phyloP scores from a whole-genome alignment of 371 early-diverging fungal genomes.

The Conidiobolus incongruus region DNA sequence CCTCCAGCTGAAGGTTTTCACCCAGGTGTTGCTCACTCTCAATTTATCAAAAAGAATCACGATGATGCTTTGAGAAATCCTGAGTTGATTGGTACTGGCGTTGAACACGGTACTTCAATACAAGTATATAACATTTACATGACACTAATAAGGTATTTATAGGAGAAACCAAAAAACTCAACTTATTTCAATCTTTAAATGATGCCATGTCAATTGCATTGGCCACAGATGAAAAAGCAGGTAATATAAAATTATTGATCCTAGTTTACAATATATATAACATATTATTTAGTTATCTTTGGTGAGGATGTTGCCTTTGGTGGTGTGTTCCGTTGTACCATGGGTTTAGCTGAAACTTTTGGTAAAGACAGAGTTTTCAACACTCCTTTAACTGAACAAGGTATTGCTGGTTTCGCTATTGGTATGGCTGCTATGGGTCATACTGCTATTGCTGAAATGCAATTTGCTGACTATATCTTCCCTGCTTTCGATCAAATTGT shows the following conservation, averaged over 20 bases:
- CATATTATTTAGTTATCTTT: slow-evolving; percentile 43
- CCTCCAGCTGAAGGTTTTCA: slow-evolving; percentile 60
- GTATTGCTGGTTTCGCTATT: slow-evolving; percentile 93
- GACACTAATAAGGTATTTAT: no score
- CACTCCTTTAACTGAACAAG: slow-evolving; percentile 91
- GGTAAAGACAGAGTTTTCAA: slow-evolving; percentile 87
- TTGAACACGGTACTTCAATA: slow-evolving; percentile 4
- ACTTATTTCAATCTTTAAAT: slow-evolving; percentile 85
- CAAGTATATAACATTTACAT: background rate
- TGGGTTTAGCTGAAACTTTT: slow-evolving; percentile 74
- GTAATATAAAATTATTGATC: slow-evolving; percentile 9
- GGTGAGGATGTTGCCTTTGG: slow-evolving; percentile 98
- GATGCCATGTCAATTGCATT: slow-evolving; percentile 81
- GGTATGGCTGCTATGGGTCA: slow-evolving; percentile 92
- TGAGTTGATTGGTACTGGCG: slow-evolving; percentile 33
- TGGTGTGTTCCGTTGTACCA: slow-evolving; percentile 92
- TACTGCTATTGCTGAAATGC: slow-evolving; percentile 95
- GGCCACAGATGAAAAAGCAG: slow-evolving; percentile 75
- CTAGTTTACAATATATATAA: background rate
- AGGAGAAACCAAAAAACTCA: slow-evolving; percentile 73
- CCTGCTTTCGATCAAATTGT: slow-evolving; percentile 96
- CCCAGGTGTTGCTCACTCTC: slow-evolving; percentile 52
- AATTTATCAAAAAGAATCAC: slow-evolving; percentile 35
- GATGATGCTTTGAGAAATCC: slow-evolving; percentile 54
- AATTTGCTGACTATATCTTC: slow-evolving; percentile 95